phyloP scores from a whole-genome alignment of 257 asterid species.

The Schizonepeta tenuifolia region DNA sequence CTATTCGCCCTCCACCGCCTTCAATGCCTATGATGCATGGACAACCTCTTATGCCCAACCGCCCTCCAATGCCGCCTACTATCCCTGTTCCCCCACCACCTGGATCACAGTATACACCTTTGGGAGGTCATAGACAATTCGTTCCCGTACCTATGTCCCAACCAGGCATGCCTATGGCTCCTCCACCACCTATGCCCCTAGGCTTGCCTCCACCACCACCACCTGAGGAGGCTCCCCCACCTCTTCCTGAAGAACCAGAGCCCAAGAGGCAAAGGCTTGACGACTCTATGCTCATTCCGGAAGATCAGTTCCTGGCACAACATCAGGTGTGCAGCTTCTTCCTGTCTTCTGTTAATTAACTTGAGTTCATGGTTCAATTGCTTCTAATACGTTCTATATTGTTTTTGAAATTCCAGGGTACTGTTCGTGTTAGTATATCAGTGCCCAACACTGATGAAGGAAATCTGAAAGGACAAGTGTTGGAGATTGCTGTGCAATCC shows the following conservation, averaged over 20 bases:
- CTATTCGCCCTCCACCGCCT: conserved; percentile 74
- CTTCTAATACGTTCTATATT: conserved; percentile 17
- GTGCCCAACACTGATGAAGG: conserved; percentile 94
- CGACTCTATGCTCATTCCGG: conserved; percentile 80
- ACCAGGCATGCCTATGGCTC: conserved; percentile 71
- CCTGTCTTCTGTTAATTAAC: not conserved
- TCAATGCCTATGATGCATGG: conserved; percentile 71
- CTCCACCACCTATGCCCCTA: conserved; percentile 81
- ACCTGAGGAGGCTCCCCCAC: conserved; percentile 97
- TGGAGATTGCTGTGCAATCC: conserved; percentile 79
- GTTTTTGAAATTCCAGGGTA: conserved; percentile 68
- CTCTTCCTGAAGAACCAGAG: conserved; percentile 94
- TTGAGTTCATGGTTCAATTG: not conserved
- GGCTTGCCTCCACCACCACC: conserved; percentile 93
- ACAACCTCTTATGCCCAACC: conserved; percentile 68
- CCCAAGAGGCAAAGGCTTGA: conserved; percentile 93
- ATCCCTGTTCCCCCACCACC: conserved; percentile 76
- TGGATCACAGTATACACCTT: conserved; percentile 79
- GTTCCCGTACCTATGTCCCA: conserved; percentile 60
- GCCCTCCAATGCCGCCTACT: conserved; percentile 65
- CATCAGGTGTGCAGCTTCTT: conserved; percentile 57
- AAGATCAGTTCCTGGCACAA: conserved; percentile 81
- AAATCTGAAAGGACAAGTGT: conserved; percentile 81
- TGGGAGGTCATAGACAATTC: conserved; percentile 66
- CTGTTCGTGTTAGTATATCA: conserved; percentile 63